Evolutionary conservation across 1,284 basidiomycete genomes (phyloP), one percentile per base, ranked within the genome.

Genomic region (Cystobasidium sp.): DNA sequence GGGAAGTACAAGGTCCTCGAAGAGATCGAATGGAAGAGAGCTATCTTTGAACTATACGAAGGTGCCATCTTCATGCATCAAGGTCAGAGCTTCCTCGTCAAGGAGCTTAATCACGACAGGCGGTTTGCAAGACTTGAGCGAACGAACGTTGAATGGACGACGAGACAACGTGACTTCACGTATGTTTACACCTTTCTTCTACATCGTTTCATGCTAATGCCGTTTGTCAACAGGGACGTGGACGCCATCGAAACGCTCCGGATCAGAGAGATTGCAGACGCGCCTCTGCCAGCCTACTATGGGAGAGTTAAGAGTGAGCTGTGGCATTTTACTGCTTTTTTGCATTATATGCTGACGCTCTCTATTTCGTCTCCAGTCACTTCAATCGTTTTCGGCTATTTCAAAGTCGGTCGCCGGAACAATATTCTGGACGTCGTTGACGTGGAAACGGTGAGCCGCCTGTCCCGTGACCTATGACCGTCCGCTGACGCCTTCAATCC

Each of bases 21-120:
- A 83, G 92, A 95, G 80, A 85, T 94, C n/a, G 93, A 96, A 82
- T 82, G 90, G 47, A 92, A 91, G 37, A 85, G 93, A 37, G 92
- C 92, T 0, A 84, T 94, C 75, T 95, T 94, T 76, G 93, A 95
- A 81, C 85, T 92, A 1, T 86, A 84, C 76, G 84, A 86, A 76
- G 85, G 85, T 9, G 85, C 84, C 14, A 82, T 86, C 88, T 93
- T 91, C 80, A 88, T 93, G 80, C 91, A 93, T 79, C 91, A 92
- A 83, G 92, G 92, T 3, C 78, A 88, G 75, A 88, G 90, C 0
- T 93, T 88, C 80, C 85, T 84, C 62, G 83, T 94, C 69, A 87
- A 88, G 79, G 91, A 94, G 81, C 86, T 95, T 69, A 90, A 86
- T 76, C 94, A 95, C 79, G 92, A 94, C 78, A 84, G 86, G 7